phyloP scores from a whole-genome alignment of 75 land plant genomes.

The Sequoiadendron giganteum region DNA sequence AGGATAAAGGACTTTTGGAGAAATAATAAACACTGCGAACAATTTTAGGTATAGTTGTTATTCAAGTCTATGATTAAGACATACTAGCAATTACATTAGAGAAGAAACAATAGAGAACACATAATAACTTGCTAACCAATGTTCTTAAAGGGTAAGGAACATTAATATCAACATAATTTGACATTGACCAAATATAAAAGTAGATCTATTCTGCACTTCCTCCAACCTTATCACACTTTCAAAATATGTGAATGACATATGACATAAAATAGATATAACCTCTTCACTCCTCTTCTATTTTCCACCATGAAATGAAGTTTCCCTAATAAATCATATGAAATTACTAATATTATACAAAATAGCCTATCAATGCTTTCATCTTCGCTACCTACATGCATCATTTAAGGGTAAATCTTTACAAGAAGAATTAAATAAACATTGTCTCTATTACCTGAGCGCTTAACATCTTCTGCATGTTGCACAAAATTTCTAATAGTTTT shows the following conservation, averaged over 20 bases:
- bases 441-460: slow-evolving; percentile 51
- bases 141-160: neutral
- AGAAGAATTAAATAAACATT: neutral
- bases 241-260: neutral
- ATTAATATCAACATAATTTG: neutral
- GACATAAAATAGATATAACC: neutral
- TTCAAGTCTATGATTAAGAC: neutral
- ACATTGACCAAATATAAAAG: neutral
- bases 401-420: neutral
- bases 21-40: neutral
- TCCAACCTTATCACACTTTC: neutral
- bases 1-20: neutral
- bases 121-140: neutral
- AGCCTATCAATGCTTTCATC: neutral
- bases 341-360: neutral
- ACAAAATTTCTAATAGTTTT: slow-evolving; percentile 58
- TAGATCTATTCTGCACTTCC: neutral
- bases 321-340: neutral
- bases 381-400: neutral
- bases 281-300: neutral
- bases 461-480: slow-evolving; percentile 62
- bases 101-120: neutral
- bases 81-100: neutral
- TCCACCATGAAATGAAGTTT: neutral
- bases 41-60: neutral